Evolutionary conservation across 2,329 filamentous ascomycete species (phyloP).

Genomic region (Pestalotiopsis sp.): DNA sequence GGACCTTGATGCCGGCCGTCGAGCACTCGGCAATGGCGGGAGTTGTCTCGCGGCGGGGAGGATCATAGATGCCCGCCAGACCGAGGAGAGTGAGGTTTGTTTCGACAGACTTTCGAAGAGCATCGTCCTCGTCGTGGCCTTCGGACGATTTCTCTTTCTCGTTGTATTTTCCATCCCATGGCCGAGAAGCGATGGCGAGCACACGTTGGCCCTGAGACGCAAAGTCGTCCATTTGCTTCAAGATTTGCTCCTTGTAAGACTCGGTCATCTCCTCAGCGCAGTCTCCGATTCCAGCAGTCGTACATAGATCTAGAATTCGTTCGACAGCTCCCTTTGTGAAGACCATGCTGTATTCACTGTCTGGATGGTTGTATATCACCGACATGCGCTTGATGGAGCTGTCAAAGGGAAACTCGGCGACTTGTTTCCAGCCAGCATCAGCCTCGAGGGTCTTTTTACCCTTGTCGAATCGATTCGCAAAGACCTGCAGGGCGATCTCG

Average conservation of each 20-base stretch:
- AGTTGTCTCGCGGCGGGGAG: slow-evolving; percentile 79
- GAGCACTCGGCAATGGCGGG: slow-evolving; percentile 71
- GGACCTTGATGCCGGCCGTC: slow-evolving; percentile 74
- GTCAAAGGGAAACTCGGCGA: slow-evolving; percentile 79
- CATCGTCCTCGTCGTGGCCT: slow-evolving; percentile 39
- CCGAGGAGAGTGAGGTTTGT: slow-evolving; percentile 72
- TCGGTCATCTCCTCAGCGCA: slow-evolving; percentile 47
- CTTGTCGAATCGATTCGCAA: not conserved
- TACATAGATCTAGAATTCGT: slow-evolving; percentile 60
- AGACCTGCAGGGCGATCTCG: slow-evolving; percentile 26
- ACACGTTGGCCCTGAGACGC: slow-evolving; percentile 73
- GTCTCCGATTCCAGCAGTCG: slow-evolving; percentile 45
- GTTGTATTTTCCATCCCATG: slow-evolving; percentile 53
- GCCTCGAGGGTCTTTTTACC: slow-evolving; percentile 41
- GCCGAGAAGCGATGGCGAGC: slow-evolving; percentile 69
- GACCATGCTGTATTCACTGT: slow-evolving; percentile 49
- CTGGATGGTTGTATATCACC: slow-evolving; percentile 65
- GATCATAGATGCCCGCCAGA: slow-evolving; percentile 85
- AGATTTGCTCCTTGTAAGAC: slow-evolving; percentile 50
- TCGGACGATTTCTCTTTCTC: slow-evolving; percentile 21
- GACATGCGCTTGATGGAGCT: slow-evolving; percentile 80
- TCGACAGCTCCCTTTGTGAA: slow-evolving; percentile 68
- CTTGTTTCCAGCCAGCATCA: slow-evolving; percentile 61
- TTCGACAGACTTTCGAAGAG: slow-evolving; percentile 65
- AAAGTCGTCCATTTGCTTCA: slow-evolving; percentile 59